Evolutionary conservation across 768 basidiomycete genomes (phyloP).

Genomic region (Sistotremastrum niveocremeum): DNA sequence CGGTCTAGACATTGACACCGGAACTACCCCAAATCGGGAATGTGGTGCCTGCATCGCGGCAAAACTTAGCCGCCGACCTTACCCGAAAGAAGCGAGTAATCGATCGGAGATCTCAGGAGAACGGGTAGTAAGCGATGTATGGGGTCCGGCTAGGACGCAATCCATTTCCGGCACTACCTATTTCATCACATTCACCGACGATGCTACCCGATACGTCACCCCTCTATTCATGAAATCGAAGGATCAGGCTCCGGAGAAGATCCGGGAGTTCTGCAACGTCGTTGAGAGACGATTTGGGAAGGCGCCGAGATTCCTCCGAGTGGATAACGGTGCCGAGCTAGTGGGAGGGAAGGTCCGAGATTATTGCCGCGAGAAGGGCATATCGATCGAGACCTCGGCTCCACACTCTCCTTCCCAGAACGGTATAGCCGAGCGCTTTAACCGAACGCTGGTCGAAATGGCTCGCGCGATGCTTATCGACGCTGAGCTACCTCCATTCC

Average conservation of each 20-base stretch:
- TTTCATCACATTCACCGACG: constrained; percentile 18
- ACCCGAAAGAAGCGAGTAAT: constrained; percentile 14
- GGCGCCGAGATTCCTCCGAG: constrained; percentile 18
- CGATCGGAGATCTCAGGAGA: constrained; percentile 19
- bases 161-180: constrained; percentile 13
- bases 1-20: too few species aligned
- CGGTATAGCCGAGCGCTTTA: constrained; percentile 28
- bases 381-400: constrained; percentile 21
- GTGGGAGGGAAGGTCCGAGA: constrained; percentile 19
- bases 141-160: constrained; percentile 27
- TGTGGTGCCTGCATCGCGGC: constrained; percentile 33
- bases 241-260: too few species aligned
- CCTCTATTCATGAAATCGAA: constrained; percentile 19
- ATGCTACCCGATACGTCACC: constrained; percentile 13
- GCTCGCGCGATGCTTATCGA: constrained; percentile 23
- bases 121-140: constrained; percentile 27
- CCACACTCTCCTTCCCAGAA: constrained; percentile 32
- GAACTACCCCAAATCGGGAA: too few species aligned
- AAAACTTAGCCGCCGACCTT: constrained; percentile 24
- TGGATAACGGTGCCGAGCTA: constrained; percentile 33
- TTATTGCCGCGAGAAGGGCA: constrained; percentile 24
- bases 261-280: too few species aligned
- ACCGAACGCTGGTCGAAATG: constrained; percentile 22
- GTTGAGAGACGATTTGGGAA: constrained; percentile 22
- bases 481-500: constrained; percentile 19